Evolutionary conservation across 495 filamentous ascomycete genomes (phyloP), one percentile per base, ranked within the genome.

Genomic region (Podospora didyma): DNA sequence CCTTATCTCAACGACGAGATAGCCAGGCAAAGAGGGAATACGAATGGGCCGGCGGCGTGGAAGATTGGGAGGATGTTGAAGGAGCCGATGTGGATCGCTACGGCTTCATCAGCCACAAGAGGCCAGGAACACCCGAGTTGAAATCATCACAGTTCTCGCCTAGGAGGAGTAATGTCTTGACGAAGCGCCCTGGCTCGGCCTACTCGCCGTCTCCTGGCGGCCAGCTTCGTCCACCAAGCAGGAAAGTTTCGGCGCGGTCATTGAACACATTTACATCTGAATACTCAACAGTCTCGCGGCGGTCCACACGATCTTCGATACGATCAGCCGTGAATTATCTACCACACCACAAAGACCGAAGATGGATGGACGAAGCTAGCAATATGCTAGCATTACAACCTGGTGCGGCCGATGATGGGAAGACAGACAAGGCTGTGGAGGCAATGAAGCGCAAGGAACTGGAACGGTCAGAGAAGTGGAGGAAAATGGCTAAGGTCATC

Each of bases 31-130:
- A 65, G 49, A 61, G 47, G 45, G 67, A 62, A 22, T 66, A 73
- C 37, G 75, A 80, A 70, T 71, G 86, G 14, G 90, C 91, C 14
- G 92, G 92, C 16, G 93, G 93, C 0, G 84, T 95, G 41, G 94
- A 99, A 65, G 92, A 96, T 64, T 99, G 94, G 95, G 87, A 93
- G 62, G 87, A 96, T 69, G 74, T 99, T 11, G 78, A 86, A n/a
- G 88, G 82, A n/a, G 80, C 76, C 39, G 89, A 96, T 68, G 89
- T 97, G 42, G 94, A 99, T 72, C 79, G 83, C 64, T 99, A 97
- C 69, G 94, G 94, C 17, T 99, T 99, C 75, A 97, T 99, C 69
- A 80, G 63, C 77, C 57, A 75, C 65, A 65, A 73, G 68, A 45
- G 76, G 63, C 53, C 69, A 39, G 69, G 57, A 54, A 69, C 72